These are phyloP conservation scores for Aureobasidium pullulans DNA, from an alignment of 2,329 filamentous ascomycete genomes.

Conservation along the genomic window DNA sequence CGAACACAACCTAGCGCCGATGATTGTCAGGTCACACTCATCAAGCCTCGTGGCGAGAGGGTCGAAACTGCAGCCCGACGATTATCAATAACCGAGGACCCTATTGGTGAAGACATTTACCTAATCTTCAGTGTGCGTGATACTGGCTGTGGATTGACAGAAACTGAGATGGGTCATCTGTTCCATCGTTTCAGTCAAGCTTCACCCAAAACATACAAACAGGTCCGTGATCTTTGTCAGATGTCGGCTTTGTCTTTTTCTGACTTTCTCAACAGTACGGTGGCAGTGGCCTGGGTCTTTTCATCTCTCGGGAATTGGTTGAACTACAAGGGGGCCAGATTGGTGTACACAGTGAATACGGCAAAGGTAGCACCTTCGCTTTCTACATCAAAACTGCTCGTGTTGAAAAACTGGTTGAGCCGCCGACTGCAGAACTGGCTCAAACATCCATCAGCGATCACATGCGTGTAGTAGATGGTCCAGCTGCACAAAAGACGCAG, in stretches of 20 bases:
- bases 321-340: slow-evolving; percentile 56
- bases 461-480: slow-evolving; percentile 22
- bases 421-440: not conserved
- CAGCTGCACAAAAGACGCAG: slow-evolving; percentile 31
- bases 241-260: not conserved
- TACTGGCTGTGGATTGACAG: slow-evolving; percentile 29
- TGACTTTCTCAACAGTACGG: slow-evolving; percentile 50
- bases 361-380: slow-evolving; percentile 56
- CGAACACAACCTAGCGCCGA: slow-evolving; percentile 25
- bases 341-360: slow-evolving; percentile 51
- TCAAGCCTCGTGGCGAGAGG: slow-evolving; percentile 17
- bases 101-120: slow-evolving; percentile 29
- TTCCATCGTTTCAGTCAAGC: slow-evolving; percentile 54
- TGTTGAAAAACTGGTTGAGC: not conserved
- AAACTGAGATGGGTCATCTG: slow-evolving; percentile 35
- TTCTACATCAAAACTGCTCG: slow-evolving; percentile 53
- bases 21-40: slow-evolving; percentile 26
- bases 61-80: slow-evolving; percentile 14
- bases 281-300: slow-evolving; percentile 60
- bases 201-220: slow-evolving; percentile 23
- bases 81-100: not conserved
- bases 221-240: not conserved
- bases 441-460: not conserved
- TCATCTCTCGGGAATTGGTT: slow-evolving; percentile 58
- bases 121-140: slow-evolving; percentile 28